Evolutionary conservation across 2,329 filamentous ascomycete genomes (phyloP), one percentile per base, ranked within the genome.

Genomic region (Myotisia sp.): DNA sequence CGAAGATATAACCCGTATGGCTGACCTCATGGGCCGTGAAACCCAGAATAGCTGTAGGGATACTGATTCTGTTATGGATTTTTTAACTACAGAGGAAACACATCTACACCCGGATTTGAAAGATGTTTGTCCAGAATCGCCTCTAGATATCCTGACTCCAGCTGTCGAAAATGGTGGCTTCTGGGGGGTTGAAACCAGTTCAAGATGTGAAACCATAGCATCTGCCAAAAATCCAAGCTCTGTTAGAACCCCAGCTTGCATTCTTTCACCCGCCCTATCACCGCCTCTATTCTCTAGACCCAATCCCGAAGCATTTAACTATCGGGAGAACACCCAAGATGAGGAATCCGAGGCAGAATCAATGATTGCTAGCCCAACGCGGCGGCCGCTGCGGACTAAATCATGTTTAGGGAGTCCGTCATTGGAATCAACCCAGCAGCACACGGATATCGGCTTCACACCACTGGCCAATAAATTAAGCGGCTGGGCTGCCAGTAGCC

Each of bases 401-500:
- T 23, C 22, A n/a, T 7, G 22, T n/a, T 23, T n/a, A 32, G 29
- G 23, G 19, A 32, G 29, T 5, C 29, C 29, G 8, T n/a, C 21
- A 9, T 4, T 32, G 7, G n/a, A 10, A 22, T 21, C 7, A 13
- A 32, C 9, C 8, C 9, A 5, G 5, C 29, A 12, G 5, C 19
- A 5, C 6, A n/a, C 14, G 5, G 31, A 26, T 17, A 49, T 71
- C 33, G 73, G 74, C 2, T 77, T 80, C 41, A 79, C 74, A 1
- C 72, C 75, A 16, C 58, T 83, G 23, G 71, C 71, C 3, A 60
- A 68, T 23, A 68, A 76, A 45, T 57, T 82, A 3, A 67, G 61
- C 38, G 63, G 66, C 16, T 83, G 79, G 78, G 66, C 67, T 42
- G 64, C 76, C 1, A 63, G 63, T 16, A 79, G 71, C 42, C 72